These are phyloP conservation scores for Papiliotrema flavescens DNA, from an alignment of 1,284 basidiomycete genomes.

Conservation along the genomic window DNA sequence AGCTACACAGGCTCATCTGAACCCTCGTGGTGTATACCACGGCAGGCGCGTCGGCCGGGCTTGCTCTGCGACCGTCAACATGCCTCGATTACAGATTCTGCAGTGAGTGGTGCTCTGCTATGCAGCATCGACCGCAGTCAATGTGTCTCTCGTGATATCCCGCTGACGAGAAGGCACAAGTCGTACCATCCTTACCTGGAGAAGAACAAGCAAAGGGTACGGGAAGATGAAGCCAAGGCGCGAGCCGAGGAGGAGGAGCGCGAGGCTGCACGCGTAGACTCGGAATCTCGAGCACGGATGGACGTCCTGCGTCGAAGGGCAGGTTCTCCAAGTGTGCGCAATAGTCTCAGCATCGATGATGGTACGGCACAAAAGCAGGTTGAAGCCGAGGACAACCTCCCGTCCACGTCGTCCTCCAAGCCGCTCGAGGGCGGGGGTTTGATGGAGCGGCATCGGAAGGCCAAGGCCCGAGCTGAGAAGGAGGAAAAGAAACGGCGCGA, in stretches of 20 bases:
- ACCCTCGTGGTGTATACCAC: too few relatives aligned
- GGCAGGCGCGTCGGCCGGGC: too few relatives aligned
- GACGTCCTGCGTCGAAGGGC: conserved; percentile 1
- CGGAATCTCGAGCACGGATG: neutral
- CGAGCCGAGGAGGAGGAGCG: conserved; percentile 32
- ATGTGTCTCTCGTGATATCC: neutral
- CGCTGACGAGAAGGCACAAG: conserved; percentile 38
- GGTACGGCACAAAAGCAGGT: neutral
- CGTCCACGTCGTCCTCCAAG: conserved; percentile 24
- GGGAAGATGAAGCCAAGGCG: conserved; percentile 49
- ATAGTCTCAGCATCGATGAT: neutral
- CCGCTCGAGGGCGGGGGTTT: conserved; percentile 12
- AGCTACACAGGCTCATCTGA: too few relatives aligned
- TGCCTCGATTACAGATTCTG: conserved; percentile 48
- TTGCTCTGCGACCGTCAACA: conserved; percentile 13
- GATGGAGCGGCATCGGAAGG: conserved; percentile 30
- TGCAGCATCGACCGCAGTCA: neutral
- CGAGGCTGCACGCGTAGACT: conserved; percentile 39
- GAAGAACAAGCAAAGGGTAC: conserved; percentile 50
- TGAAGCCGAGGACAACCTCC: conserved; percentile 23
- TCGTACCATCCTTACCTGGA: conserved; percentile 51
- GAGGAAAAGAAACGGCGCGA: conserved; percentile 17
- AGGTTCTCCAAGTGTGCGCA: neutral
- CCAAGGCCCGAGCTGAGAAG: conserved; percentile 29
- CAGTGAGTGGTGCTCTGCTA: conserved; percentile 22